Percentiles rank a stretch among this genome's conserved stretches.
phyloP scores from a whole-genome alignment of 2,329 filamentous ascomycete genomes.

The Celoporthe dispersa region DNA sequence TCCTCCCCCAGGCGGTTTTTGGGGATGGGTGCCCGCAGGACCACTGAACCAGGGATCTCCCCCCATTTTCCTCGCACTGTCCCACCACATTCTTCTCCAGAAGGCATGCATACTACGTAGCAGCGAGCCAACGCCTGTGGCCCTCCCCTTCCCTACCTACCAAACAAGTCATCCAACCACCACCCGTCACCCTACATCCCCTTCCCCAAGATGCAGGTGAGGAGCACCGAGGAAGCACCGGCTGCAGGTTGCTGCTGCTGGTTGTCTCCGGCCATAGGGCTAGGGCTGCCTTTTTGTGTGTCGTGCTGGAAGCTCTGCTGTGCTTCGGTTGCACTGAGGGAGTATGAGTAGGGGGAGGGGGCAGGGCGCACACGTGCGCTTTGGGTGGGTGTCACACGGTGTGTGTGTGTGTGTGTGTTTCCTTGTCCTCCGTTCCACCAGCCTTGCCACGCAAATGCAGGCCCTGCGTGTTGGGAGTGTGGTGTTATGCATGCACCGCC shows the following conservation, averaged over 20 bases:
- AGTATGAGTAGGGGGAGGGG: constrained; percentile 23
- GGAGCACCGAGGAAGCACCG: constrained; percentile 26
- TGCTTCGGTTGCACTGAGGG: constrained; percentile 11
- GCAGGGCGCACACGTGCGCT: not conserved
- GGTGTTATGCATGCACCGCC: not conserved
- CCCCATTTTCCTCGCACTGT: not conserved
- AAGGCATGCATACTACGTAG: not conserved
- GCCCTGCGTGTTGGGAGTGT: not conserved
- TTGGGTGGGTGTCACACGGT: not conserved
- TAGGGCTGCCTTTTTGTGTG: not conserved
- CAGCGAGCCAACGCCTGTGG: constrained; percentile 1
- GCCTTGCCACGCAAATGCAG: constrained; percentile 5
- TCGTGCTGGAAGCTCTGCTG: not conserved
- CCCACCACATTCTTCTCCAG: not conserved
- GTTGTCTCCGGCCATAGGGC: constrained; percentile 18
- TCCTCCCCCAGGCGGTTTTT: not conserved
- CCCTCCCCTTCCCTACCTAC: not conserved
- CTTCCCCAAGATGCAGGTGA: not conserved
- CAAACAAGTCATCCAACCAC: constrained; percentile 14
- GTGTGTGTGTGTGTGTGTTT: not conserved
- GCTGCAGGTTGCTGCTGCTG: not conserved
- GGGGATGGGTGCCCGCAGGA: not conserved
- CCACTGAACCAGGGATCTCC: not conserved
- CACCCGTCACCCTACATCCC: constrained; percentile 11
- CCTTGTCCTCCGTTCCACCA: not conserved